Evolutionary conservation across 2,329 filamentous ascomycete species (phyloP), one percentile per base, ranked within the genome.

Genomic region (Colletotrichum graminicola): DNA sequence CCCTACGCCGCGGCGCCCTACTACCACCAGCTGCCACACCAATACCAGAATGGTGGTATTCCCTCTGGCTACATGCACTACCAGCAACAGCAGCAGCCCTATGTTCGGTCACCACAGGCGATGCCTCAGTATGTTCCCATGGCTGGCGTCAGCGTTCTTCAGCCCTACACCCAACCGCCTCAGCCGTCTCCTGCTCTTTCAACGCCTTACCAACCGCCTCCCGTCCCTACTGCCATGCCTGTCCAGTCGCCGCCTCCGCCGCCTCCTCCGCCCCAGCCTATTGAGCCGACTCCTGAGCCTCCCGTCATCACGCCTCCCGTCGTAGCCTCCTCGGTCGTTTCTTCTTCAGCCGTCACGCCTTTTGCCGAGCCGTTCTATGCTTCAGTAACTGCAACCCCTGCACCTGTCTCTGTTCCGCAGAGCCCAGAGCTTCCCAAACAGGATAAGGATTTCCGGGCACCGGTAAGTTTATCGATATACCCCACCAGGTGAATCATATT

Each of bases 21-120:
- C 75, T 89, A 88, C 77, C 87, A 86, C 73, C 84, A 86, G 75
- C 86, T 90, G 80, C 85, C 88, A 68, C 87, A 88, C 73, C 89
- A 88, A 69, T 89, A 92, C 76, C 90, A 89, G 76, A 85, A 82
- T 74, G 82, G 80, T 21, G 82, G 77, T 55, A 84, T 88, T 76
- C 82, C 84, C 66, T 82, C 80, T 54, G 82, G 81, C 36, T 88
- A 87, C 75, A 81, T 85, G 76, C 82, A 84, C 23, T 88, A 88
- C 75, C 84, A 82, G 66, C 69, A 68, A 56, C 76, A 74, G n/a
- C 47, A 78, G 57, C 76, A 74, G 26, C 76, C 77, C 14, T 88
- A 89, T 75, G 79, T 80, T 47, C 82, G 84, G 63, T 86, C 86
- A 67, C 84, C 86, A 41, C 84, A 85, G 55, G 77, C 84, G n/a